Evolutionary conservation across 257 asterid genomes (phyloP).

Genomic region (Gentiana macrophylla): DNA sequence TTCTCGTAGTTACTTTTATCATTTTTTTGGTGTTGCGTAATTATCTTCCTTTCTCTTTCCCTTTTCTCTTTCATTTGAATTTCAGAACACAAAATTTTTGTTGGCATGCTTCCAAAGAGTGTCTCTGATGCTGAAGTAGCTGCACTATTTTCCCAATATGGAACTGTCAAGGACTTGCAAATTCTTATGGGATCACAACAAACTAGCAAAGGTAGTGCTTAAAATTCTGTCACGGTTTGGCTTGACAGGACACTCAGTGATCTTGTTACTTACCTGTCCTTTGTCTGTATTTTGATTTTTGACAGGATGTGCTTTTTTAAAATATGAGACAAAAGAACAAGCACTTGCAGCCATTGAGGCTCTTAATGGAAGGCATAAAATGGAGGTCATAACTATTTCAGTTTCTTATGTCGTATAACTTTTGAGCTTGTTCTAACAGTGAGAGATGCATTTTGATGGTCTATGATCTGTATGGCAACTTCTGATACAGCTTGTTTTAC

Average conservation of each 20-base stretch:
- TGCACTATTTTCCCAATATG: conserved; percentile 75
- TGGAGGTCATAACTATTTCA: conserved; percentile 62
- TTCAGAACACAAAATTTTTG: conserved; percentile 87
- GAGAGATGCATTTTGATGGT: too few species aligned
- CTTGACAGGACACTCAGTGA: conserved; percentile 1
- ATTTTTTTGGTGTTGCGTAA: conserved; percentile 5
- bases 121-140: conserved; percentile 77
- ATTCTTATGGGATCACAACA: conserved; percentile 88
- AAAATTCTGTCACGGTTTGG: conserved; percentile 1
- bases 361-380: conserved; percentile 84
- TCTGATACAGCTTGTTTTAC: too few species aligned
- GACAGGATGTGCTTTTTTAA: conserved; percentile 89
- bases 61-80: conserved; percentile 8
- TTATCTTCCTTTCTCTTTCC: conserved; percentile 1
- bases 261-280: conserved; percentile 3
- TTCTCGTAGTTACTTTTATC: conserved; percentile 6
- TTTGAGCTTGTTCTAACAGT: too few species aligned
- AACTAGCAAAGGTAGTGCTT: conserved; percentile 71
- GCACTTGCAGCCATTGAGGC: conserved; percentile 86
- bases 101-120: conserved; percentile 97
- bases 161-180: conserved; percentile 72
- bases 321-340: conserved; percentile 84
- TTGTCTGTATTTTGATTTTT: conserved; percentile 5
- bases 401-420: not conserved
- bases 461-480: too few species aligned